A percentile compares a stretch with the other conserved stretches of the same genome.
phyloP scores from a whole-genome alignment of 768 basidiomycete species.

The Mrakia hoshinonis region DNA sequence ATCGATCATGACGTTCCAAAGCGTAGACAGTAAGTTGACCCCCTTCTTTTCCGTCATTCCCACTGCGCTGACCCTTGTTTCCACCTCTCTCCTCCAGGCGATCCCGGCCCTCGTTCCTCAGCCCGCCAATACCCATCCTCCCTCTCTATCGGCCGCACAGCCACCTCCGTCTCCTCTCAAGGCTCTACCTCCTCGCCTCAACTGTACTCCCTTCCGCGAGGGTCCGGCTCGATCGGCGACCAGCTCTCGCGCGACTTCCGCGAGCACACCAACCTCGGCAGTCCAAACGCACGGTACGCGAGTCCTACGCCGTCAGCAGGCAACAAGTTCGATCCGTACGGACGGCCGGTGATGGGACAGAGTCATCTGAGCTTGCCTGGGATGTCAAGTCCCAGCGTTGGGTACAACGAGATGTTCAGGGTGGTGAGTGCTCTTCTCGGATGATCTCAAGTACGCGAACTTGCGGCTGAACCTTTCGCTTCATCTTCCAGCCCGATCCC shows the following conservation, averaged over 20 bases:
- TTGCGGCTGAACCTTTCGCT: no score
- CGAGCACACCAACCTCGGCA: constrained; percentile 34
- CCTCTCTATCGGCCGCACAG: constrained; percentile 27
- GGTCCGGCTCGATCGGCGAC: constrained; percentile 38
- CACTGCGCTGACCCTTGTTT: no score
- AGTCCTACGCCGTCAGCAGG: neutral
- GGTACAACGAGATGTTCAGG: constrained; percentile 38
- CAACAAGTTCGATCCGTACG: constrained; percentile 26
- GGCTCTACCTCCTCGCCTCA: constrained; percentile 34
- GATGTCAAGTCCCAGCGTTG: constrained; percentile 33
- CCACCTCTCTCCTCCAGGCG: constrained; percentile 27
- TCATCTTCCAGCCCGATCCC: neutral
- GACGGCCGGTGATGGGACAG: constrained; percentile 34
- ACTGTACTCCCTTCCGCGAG: constrained; percentile 31
- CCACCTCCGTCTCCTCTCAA: constrained; percentile 30
- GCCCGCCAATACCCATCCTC: constrained; percentile 32
- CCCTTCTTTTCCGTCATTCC: neutral
- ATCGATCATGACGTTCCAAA: constrained; percentile 35
- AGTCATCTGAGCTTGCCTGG: constrained; percentile 32
- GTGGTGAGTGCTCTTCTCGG: constrained; percentile 32
- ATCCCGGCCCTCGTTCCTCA: constrained; percentile 38
- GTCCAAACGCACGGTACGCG: constrained; percentile 27
- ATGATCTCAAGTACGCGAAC: no score
- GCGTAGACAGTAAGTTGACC: constrained; percentile 35
- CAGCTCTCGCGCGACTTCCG: constrained; percentile 41